Evolutionary conservation across 257 asterid genomes (phyloP).

Genomic region (Anisodus acutangulus): DNA sequence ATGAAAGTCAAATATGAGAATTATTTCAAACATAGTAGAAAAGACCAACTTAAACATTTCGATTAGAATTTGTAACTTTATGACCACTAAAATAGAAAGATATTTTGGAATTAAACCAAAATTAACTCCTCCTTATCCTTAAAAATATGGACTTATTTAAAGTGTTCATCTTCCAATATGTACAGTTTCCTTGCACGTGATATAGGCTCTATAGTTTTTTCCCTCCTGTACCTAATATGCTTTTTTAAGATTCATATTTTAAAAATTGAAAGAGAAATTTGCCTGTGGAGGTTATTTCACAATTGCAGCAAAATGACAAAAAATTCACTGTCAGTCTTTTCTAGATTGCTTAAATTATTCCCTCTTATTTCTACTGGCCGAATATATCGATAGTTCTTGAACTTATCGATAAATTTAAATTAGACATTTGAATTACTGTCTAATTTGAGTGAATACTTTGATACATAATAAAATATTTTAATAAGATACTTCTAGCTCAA

Average conservation of each 20-base stretch:
- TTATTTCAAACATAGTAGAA: not conserved
- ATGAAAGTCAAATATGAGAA: not conserved
- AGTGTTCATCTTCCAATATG: not conserved
- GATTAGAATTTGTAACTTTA: not conserved
- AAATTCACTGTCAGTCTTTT: constrained; percentile 23
- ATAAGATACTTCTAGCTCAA: too few species aligned
- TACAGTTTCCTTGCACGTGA: constrained; percentile 23
- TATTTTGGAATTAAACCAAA: not conserved
- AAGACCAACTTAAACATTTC: not conserved
- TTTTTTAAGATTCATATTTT: not conserved
- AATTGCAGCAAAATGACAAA: constrained; percentile 32
- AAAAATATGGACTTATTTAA: not conserved
- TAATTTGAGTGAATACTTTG: too few species aligned
- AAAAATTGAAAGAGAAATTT: constrained; percentile 21
- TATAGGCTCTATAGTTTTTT: not conserved
- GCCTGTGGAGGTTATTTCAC: constrained; percentile 23
- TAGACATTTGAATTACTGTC: too few species aligned
- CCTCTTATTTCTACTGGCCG: too few species aligned
- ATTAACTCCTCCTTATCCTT: not conserved
- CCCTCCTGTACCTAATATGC: not conserved
- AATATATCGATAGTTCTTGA: too few species aligned
- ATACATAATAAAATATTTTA: too few species aligned
- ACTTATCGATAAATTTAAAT: too few species aligned
- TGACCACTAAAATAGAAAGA: not conserved
- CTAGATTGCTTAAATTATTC: too few species aligned